Percentiles rank a stretch among this genome's conserved stretches.
Evolutionary conservation across 306 rosid species (phyloP).

Genomic region (Leucaena leucocephala): DNA sequence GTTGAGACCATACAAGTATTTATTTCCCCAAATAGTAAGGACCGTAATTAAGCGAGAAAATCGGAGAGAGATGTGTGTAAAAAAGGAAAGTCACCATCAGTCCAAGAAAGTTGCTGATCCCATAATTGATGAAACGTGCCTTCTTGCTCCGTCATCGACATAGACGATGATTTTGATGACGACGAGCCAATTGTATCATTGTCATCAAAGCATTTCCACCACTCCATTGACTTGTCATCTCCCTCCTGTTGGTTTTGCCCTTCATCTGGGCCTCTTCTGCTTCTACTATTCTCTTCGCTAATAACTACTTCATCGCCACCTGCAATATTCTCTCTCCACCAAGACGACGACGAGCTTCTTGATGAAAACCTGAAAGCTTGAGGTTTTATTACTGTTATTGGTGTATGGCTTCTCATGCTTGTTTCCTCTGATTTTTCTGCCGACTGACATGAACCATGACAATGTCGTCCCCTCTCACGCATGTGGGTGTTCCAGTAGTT

Average conservation of each 20-base stretch:
- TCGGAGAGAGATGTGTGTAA: too few relatives aligned
- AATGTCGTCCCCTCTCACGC: background rate
- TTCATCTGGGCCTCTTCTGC: background rate
- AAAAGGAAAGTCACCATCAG: too few relatives aligned
- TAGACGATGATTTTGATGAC: background rate
- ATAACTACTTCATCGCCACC: background rate
- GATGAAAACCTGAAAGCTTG: background rate
- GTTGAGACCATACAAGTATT: too few relatives aligned
- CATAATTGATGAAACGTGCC: too few relatives aligned
- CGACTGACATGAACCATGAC: background rate
- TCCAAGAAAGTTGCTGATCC: too few relatives aligned
- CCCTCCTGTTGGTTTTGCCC: background rate
- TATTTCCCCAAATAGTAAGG: too few relatives aligned
- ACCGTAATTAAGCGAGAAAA: too few relatives aligned
- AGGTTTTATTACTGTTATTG: slow-evolving; percentile 22
- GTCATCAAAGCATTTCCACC: background rate
- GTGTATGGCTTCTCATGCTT: background rate
- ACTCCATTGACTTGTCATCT: background rate
- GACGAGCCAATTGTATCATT: background rate
- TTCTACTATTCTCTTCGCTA: background rate
- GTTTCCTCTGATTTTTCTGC: slow-evolving; percentile 1
- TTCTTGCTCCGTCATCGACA: background rate
- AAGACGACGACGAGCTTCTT: background rate
- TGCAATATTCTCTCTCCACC: background rate
- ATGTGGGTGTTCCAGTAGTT: slow-evolving; percentile 37